Evolutionary conservation across 179 eudicot genomes (phyloP).

Genomic region (Dionaea muscipula): DNA sequence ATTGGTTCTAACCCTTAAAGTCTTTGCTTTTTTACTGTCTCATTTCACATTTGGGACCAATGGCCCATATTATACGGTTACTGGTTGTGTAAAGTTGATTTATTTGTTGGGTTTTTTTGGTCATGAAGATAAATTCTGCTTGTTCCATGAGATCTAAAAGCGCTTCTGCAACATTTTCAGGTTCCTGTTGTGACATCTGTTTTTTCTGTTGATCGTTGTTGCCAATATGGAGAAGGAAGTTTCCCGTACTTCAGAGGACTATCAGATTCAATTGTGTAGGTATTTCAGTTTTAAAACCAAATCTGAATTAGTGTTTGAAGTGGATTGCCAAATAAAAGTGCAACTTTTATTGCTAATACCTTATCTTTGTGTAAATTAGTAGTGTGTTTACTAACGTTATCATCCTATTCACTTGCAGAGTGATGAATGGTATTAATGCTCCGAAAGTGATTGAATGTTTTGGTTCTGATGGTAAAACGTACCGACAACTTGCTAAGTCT

Average conservation of each 20-base stretch:
- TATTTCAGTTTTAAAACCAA: conserved; percentile 3
- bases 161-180: conserved; percentile 42
- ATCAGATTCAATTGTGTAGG: conserved; percentile 83
- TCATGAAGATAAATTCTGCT: too few relatives aligned
- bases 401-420: conserved; percentile 32
- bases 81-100: too few relatives aligned
- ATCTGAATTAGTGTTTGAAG: not conserved
- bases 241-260: conserved; percentile 91
- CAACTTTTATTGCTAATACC: not conserved
- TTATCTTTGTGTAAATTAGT: not conserved
- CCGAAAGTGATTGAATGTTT: conserved; percentile 93
- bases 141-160: too few relatives aligned
- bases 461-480: conserved; percentile 89
- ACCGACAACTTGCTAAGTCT: conserved; percentile 92
- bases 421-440: conserved; percentile 99
- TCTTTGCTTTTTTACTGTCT: too few relatives aligned
- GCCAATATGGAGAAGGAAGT: conserved; percentile 75
- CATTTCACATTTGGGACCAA: too few relatives aligned
- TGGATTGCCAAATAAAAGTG: not conserved
- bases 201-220: conserved; percentile 66
- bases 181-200: conserved; percentile 88
- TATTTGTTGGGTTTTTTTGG: too few relatives aligned
- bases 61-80: too few relatives aligned
- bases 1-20: too few relatives aligned
- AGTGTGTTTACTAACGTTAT: not conserved